A percentile compares a stretch with the other conserved stretches of the same genome.
These are phyloP conservation scores for Colletotrichum filicis DNA, from an alignment of 2,329 filamentous ascomycete species.

Conservation along the genomic window DNA sequence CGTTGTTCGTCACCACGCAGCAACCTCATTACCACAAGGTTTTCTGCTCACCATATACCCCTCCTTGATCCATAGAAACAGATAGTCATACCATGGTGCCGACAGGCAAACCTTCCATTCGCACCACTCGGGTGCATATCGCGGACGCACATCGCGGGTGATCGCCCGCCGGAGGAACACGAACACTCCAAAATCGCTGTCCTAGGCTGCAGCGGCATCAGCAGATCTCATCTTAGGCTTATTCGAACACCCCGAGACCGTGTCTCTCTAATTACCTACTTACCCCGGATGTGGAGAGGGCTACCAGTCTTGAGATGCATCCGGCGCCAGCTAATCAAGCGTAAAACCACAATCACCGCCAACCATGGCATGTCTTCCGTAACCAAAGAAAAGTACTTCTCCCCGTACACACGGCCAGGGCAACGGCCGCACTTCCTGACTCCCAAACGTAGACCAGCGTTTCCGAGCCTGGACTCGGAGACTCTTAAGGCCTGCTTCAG, in stretches of 20 bases:
- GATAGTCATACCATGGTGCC: not conserved
- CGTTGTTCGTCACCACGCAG: not conserved
- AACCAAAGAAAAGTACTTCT: not conserved
- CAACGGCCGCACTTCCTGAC: conserved; percentile 15
- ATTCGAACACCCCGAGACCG: not conserved
- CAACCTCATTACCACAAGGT: not conserved
- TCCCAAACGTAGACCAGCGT: conserved; percentile 27
- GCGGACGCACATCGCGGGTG: not conserved
- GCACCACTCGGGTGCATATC: not conserved
- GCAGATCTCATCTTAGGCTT: not conserved
- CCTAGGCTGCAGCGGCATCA: not conserved
- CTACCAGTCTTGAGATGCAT: conserved; percentile 2
- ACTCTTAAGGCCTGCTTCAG: not conserved
- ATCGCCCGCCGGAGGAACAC: not conserved
- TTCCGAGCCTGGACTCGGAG: conserved; percentile 4
- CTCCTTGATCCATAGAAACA: not conserved
- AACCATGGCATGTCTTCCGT: conserved; percentile 4
- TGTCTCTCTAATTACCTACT: not conserved
- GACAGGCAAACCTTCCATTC: not conserved
- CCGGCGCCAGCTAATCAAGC: conserved; percentile 1
- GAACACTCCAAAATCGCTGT: not conserved
- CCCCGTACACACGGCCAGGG: not conserved
- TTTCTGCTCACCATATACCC: not conserved
- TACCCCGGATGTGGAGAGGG: not conserved
- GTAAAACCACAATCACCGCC: conserved; percentile 15